phyloP scores from a whole-genome alignment of 2,329 filamentous ascomycete genomes.

The Stagonosporopsis cucurbitacearum region DNA sequence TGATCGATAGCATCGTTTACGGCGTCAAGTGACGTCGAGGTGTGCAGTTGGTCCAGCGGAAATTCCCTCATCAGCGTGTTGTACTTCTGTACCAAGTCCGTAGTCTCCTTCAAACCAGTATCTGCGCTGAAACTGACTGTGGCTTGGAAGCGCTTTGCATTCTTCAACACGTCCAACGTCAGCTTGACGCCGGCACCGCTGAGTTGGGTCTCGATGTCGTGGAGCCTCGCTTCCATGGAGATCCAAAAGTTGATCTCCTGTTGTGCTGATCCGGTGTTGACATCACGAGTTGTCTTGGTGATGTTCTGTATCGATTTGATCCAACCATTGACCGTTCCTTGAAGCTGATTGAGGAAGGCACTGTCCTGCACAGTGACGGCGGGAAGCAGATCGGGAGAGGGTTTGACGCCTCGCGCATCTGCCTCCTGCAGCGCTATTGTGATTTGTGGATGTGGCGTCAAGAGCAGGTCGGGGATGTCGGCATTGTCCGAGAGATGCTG shows the following conservation, averaged over 20 bases:
- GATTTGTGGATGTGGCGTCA: conserved; percentile 88
- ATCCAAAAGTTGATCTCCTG: conserved; percentile 99
- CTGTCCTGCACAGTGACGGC: conserved; percentile 81
- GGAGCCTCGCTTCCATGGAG: conserved; percentile 92
- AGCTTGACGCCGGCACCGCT: conserved; percentile 86
- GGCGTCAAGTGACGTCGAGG: conserved; percentile 86
- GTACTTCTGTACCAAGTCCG: conserved; percentile 96
- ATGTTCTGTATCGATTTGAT: conserved; percentile 98
- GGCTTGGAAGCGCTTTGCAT: conserved; percentile 97
- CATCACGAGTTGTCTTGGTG: conserved; percentile 90
- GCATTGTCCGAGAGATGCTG: conserved; percentile 96
- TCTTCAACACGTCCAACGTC: conserved; percentile 92
- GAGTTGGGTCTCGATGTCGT: conserved; percentile 89
- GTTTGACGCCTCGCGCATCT: conserved; percentile 67
- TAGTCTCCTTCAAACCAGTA: conserved; percentile 93
- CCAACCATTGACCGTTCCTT: conserved; percentile 94
- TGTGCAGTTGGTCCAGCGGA: conserved; percentile 90
- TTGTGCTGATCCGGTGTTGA: conserved; percentile 77
- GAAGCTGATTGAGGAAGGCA: conserved; percentile 89
- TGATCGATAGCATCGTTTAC: conserved; percentile 86
- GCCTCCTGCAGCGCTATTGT: conserved; percentile 85
- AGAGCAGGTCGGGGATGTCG: conserved; percentile 89
- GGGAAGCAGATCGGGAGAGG: conserved; percentile 80
- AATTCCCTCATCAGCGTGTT: conserved; percentile 99
- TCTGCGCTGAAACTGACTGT: conserved; percentile 97